Conservation (phyloP, 139 green algal species). For the Haematococcus lacustris region DNA sequence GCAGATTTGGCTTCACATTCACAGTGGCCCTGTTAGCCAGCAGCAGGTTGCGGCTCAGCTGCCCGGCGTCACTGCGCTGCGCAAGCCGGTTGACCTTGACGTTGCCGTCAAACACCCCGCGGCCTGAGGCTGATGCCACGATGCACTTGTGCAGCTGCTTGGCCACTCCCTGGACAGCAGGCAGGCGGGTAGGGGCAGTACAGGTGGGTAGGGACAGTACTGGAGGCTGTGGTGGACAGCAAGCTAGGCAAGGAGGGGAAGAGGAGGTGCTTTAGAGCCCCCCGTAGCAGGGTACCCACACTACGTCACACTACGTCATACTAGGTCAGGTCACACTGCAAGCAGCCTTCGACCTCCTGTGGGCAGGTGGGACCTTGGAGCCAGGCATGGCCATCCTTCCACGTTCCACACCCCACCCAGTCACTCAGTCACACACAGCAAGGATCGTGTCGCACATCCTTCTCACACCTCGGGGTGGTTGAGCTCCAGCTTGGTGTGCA, state of each 20-base stretch:
- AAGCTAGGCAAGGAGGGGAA: no score
- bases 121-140: constrained; percentile 55
- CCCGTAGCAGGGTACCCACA: no score
- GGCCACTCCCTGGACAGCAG: constrained; percentile 25
- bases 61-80: constrained; percentile 91
- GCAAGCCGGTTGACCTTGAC: constrained; percentile 84
- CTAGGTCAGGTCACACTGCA: no score
- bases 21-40: constrained; percentile 86
- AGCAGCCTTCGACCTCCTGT: no score
- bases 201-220: no score
- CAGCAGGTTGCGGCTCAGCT: constrained; percentile 94
- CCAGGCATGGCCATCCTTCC: no score
- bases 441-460: not conserved
- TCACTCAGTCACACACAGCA: not conserved
- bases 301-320: no score
- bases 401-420: not conserved
- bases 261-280: no score
- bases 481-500: constrained; percentile 82
- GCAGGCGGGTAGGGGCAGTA: no score
- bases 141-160: constrained; percentile 99
- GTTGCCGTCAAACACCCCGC: constrained; percentile 96
- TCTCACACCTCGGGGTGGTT: constrained; percentile 54
- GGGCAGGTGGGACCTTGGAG: no score
- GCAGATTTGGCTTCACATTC: constrained; percentile 97
- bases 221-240: no score